These are phyloP conservation scores for Betula pendula DNA, from an alignment of 306 rosid species.

Conservation along the genomic window DNA sequence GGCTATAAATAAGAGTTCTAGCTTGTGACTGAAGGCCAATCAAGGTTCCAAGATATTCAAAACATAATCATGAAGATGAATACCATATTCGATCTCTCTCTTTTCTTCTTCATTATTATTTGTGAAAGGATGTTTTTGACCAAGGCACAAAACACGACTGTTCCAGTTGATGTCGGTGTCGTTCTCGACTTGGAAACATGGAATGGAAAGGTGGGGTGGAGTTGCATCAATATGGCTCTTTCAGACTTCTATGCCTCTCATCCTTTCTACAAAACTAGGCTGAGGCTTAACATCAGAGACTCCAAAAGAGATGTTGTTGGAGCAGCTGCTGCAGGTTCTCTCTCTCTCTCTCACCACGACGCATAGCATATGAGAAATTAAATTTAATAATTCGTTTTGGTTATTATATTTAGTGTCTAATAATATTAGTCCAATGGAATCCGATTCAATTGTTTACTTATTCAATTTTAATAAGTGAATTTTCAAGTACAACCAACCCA, in stretches of 20 bases:
- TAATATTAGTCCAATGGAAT: too few species aligned
- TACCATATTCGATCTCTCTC: not conserved
- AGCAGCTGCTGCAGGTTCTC: conserved; percentile 39
- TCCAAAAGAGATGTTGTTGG: conserved; percentile 17
- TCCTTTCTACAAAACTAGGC: conserved; percentile 31
- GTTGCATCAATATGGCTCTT: conserved; percentile 38
- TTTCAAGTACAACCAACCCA: too few species aligned
- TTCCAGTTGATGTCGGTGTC: conserved; percentile 41
- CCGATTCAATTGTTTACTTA: too few species aligned
- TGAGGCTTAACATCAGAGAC: conserved; percentile 17
- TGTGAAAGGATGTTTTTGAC: not conserved
- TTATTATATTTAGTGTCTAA: too few species aligned
- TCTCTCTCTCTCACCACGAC: not conserved
- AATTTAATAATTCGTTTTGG: too few species aligned
- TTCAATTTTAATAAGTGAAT: too few species aligned
- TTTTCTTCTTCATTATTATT: not conserved
- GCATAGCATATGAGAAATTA: too few species aligned
- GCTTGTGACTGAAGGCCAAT: not conserved
- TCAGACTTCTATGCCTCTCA: conserved; percentile 32
- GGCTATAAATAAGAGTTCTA: not conserved
- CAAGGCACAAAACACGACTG: conserved; percentile 16
- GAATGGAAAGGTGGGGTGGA: conserved; percentile 31
- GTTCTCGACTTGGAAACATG: conserved; percentile 30
- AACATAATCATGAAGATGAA: not conserved
- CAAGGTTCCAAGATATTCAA: not conserved